Base-by-base conservation (phyloP, 1,139 yeast genomes). In the Blastobotrys indianensis region DNA sequence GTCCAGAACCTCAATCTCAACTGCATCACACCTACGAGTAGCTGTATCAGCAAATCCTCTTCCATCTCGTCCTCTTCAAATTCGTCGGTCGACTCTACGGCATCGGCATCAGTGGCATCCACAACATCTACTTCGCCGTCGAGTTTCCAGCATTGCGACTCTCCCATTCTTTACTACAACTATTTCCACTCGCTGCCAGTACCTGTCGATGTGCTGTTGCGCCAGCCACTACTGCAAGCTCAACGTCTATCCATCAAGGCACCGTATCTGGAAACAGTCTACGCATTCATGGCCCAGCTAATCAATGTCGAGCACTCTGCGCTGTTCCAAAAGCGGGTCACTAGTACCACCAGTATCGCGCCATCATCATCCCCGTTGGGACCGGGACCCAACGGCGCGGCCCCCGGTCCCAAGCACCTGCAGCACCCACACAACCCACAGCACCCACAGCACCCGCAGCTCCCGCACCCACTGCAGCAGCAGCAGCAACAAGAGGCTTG, bases 201-300 rank as follows among this genome's bases (percentile, higher is more conserved):
- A 48, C 79, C 82, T 51, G 70, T 84, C 41, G 97, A 88, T 64
- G 72, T 87, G 59, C 69, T 87, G 42, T 68, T 88, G 48, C 72
- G 88, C 51, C 94, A 87, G 62, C 95, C 96, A 3, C 88, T 88
- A 49, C 70, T 88, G 47, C 69, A 87, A 49, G 95, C 94, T 13
- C 96, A 87, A 65, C 95, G 87, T 62, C 77, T 77, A 59, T 82
- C 85, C 39, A 80, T 87, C 46, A 82, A 85, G 61, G 85, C 96
- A 1, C 96, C 97, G 2, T 88, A 88, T 62, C 73, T 88, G 64
- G 97, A 88, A 65, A 85, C 86, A 58, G 69, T 86, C 49, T 88
- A 86, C 62, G 87, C 95, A 2, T 76, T 82, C 49, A 70, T 85
- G 72, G 80, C 86, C 54, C 94, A 85, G 61, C 74, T 73, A 10